Conservation (phyloP, 83 land plant genomes). For the Larix sibirica region DNA sequence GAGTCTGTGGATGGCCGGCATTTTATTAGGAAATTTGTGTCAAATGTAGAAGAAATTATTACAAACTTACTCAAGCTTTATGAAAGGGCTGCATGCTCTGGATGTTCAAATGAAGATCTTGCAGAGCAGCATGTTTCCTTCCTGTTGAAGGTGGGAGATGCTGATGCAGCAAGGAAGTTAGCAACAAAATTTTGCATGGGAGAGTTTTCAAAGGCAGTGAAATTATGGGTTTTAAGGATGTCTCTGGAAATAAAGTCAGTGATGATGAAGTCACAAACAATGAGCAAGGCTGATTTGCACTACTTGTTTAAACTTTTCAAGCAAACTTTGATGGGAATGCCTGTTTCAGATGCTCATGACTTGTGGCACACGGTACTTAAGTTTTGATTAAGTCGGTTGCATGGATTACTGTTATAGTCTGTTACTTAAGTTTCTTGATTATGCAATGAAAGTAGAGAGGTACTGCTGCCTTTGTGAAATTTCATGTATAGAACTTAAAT, state of each 20-base stretch:
- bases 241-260: conserved; percentile 51
- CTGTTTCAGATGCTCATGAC: conserved; percentile 38
- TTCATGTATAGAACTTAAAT: background rate
- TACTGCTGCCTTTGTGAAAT: background rate
- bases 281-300: conserved; percentile 33
- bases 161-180: conserved; percentile 50
- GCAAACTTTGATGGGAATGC: conserved; percentile 22
- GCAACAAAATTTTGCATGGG: conserved; percentile 40
- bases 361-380: conserved; percentile 62
- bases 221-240: conserved; percentile 44
- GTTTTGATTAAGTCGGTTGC: too few species aligned
- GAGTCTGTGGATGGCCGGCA: background rate
- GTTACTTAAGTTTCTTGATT: too few species aligned
- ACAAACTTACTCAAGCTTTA: conserved; percentile 33
- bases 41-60: conserved; percentile 11
- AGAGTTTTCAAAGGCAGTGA: conserved; percentile 28
- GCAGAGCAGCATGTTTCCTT: conserved; percentile 52
- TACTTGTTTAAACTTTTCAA: conserved; percentile 38
- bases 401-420: too few species aligned
- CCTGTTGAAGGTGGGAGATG: conserved; percentile 37
- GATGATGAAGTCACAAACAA: conserved; percentile 23
- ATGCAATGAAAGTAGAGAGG: background rate
- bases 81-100: conserved; percentile 51
- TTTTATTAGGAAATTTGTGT: background rate
- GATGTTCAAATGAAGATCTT: conserved; percentile 53